Percentiles rank a stretch among this genome's conserved stretches.
These are phyloP conservation scores for Aspergillus nanangensis DNA, from an alignment of 495 filamentous ascomycete species.

Conservation along the genomic window DNA sequence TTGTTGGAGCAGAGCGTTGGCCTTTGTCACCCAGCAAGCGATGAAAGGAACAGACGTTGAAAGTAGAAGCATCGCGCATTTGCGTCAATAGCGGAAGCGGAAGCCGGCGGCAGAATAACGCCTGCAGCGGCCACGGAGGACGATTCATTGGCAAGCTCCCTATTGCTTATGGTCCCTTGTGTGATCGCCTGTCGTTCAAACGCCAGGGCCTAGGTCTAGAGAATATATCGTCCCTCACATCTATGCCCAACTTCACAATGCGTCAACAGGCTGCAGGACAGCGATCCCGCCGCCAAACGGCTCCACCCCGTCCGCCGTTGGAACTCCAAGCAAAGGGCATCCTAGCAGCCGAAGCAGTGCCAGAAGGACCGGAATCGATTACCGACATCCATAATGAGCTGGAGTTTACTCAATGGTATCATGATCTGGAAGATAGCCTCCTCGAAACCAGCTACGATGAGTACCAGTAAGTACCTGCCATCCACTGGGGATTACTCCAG, in stretches of 20 bases:
- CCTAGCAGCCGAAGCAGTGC: constrained; percentile 16
- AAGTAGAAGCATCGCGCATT: constrained; percentile 12
- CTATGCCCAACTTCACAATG: constrained; percentile 14
- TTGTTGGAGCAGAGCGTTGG: background rate
- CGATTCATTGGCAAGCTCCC: background rate
- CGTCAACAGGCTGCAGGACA: constrained; percentile 23
- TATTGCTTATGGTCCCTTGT: constrained; percentile 1
- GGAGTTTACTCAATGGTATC: constrained; percentile 59
- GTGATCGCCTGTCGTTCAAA: background rate
- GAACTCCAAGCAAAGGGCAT: constrained; percentile 25
- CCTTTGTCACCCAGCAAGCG: background rate
- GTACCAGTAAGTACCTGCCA: constrained; percentile 59
- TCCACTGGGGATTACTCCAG: background rate
- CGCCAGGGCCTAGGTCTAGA: background rate
- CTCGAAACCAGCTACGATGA: constrained; percentile 78
- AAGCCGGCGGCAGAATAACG: constrained; percentile 32
- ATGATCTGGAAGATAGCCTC: constrained; percentile 58
- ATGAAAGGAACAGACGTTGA: background rate
- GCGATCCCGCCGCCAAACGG: constrained; percentile 40
- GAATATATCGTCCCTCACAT: background rate
- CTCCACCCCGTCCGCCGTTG: constrained; percentile 33
- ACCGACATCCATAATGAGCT: constrained; percentile 45
- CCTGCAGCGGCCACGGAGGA: constrained; percentile 17
- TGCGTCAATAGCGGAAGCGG: constrained; percentile 32
- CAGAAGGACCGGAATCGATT: constrained; percentile 19